Evolutionary conservation across 2,329 filamentous ascomycete genomes (phyloP), one percentile per base, ranked within the genome.

Genomic region (Alternaria brassicicola): DNA sequence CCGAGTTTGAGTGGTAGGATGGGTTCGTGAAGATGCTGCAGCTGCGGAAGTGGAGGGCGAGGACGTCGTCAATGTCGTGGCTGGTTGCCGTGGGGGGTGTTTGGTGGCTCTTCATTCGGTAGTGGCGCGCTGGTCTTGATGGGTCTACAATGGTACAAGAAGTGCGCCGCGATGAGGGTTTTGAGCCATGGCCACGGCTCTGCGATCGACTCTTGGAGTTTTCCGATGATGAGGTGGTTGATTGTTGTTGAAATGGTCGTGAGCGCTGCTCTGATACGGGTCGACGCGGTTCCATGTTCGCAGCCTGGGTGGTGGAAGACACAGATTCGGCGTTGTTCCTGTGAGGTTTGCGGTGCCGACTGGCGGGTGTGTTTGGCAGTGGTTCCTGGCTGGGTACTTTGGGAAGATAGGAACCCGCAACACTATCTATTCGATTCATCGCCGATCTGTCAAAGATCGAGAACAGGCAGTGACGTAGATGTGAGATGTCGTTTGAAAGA

Each of bases 11-110:
- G 26, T 72, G 68, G 38, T 74, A 70, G n/a, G 68, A 67, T 23
- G 71, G 65, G 42, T 72, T 73, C 6, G 69, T 65, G 52, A 76
- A 76, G 39, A 78, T 62, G 55, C 66, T 74, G 59, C 73, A 77
- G 52, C 72, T 75, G 62, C 76, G 74, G 51, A 76, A 76, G 61
- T 78, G 76, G 30, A 78, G 67, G 12, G 76, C 76, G 1, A 78
- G 69, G 13, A 76, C 75, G 51, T 78, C 76, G 59, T 78, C 76
- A 41, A 78, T 68, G 46, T 78, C 76, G 52, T 70, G 71, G 52
- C 63, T 70, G 30, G 55, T 56, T 39, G 63, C 57, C 10, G 67
- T 56, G 6, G 68, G 67, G 10, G 64, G 60, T 15, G 70, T 66
- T 43, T 76, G 69, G 4, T 70, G 72, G 52, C 72, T 77, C 35